phyloP scores from a whole-genome alignment of 371 early-diverging fungal species.

The Nosema muscidifuracis region DNA sequence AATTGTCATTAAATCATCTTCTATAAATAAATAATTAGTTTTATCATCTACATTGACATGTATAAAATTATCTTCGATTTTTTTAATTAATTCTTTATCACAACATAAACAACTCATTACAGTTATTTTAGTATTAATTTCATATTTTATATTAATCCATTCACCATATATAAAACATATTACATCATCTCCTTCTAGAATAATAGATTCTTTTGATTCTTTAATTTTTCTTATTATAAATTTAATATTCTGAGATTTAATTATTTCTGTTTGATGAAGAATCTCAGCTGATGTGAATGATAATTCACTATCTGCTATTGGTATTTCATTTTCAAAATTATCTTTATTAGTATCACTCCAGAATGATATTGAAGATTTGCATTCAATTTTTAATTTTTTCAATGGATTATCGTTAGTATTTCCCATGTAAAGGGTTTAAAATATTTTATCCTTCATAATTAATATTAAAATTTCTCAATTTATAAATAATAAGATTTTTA shows the following conservation, averaged over 20 bases:
- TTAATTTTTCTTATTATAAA: constrained; percentile 16
- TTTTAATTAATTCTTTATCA: background rate
- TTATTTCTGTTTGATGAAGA: background rate
- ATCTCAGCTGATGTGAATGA: constrained; percentile 16
- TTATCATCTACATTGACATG: constrained; percentile 7
- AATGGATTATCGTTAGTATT: background rate
- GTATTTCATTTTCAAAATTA: background rate
- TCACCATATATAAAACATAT: constrained; percentile 25
- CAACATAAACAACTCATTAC: constrained; percentile 29
- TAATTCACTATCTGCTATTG: background rate
- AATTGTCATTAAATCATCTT: constrained; percentile 49
- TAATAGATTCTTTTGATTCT: background rate
- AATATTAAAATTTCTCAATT: no score
- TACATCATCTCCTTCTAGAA: constrained; percentile 18
- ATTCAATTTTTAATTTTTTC: background rate
- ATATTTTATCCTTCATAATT: no score
- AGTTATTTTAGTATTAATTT: constrained; percentile 17
- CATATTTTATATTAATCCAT: constrained; percentile 18
- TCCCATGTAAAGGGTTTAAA: no score
- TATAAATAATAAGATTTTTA: no score
- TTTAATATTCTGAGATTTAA: background rate
- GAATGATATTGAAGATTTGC: constrained; percentile 1
- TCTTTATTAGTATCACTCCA: constrained; percentile 9
- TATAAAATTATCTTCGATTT: background rate
- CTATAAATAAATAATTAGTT: constrained; percentile 42